Evolutionary conservation across 306 rosid species (phyloP).

Genomic region (Acacia acuminata): DNA sequence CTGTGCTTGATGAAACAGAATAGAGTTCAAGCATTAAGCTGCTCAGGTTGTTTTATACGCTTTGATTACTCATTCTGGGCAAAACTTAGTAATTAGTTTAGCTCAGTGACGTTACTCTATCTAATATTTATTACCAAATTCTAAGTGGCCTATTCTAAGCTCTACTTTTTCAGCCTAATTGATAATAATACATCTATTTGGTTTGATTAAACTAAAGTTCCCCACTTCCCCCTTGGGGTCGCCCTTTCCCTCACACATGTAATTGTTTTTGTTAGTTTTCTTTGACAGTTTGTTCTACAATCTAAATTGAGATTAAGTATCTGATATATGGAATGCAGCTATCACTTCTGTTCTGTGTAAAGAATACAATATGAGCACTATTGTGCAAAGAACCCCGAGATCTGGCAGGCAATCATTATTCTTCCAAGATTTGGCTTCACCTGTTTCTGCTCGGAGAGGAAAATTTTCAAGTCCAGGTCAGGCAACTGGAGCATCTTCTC

Average conservation of each 20-base stretch:
- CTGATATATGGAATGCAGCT: slow-evolving; percentile 36
- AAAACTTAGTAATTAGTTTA: slow-evolving; percentile 4
- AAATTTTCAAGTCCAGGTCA: slow-evolving; percentile 85
- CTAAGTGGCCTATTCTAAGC: neutral
- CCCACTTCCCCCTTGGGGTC: neutral
- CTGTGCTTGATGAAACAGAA: slow-evolving; percentile 2
- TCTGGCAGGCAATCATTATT: slow-evolving; percentile 83
- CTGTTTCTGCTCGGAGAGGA: slow-evolving; percentile 73
- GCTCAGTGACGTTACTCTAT: neutral
- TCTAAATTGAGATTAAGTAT: no score
- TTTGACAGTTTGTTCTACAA: neutral
- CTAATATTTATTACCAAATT: neutral
- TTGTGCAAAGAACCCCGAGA: slow-evolving; percentile 73
- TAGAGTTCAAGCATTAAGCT: neutral
- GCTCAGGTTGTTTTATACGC: neutral
- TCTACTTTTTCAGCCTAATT: slow-evolving; percentile 4
- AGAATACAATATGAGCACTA: slow-evolving; percentile 55
- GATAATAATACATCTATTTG: slow-evolving; percentile 11
- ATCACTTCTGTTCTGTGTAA: slow-evolving; percentile 8
- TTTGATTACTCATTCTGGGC: neutral
- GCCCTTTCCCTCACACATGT: neutral
- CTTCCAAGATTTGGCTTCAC: slow-evolving; percentile 93
- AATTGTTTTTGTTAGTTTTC: neutral
- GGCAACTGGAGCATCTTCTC: slow-evolving; percentile 76
- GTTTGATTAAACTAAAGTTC: neutral